A percentile compares a stretch with the other conserved stretches of the same genome.
These are phyloP conservation scores for Carex scoparia DNA, from an alignment of 176 grass and related monocot species.

Conservation along the genomic window DNA sequence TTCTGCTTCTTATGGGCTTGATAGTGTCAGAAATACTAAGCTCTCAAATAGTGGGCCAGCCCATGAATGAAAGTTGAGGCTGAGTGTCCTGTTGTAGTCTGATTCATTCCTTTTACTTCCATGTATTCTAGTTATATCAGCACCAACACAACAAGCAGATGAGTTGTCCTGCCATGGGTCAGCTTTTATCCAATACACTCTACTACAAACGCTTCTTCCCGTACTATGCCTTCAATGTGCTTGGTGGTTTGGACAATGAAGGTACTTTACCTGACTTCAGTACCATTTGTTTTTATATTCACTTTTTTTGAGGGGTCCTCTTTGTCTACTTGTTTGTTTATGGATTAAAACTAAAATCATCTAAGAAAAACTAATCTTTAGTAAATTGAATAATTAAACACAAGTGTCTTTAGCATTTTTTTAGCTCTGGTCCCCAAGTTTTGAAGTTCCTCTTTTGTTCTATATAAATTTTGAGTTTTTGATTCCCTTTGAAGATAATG, in stretches of 20 bases:
- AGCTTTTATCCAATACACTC: slow-evolving; percentile 85
- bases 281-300: neutral
- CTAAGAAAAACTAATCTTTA: neutral
- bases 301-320: neutral
- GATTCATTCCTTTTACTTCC: neutral
- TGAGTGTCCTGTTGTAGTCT: neutral
- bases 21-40: neutral
- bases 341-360: neutral
- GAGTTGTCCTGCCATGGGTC: slow-evolving; percentile 95
- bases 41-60: neutral
- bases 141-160: slow-evolving; percentile 99
- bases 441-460: neutral
- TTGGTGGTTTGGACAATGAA: slow-evolving; percentile 91
- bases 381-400: neutral
- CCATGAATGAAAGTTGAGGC: neutral
- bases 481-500: neutral
- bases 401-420: neutral
- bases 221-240: slow-evolving; percentile 91
- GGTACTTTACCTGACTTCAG: slow-evolving; percentile 25
- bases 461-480: neutral
- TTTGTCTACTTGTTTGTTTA: neutral
- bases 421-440: neutral
- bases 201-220: slow-evolving; percentile 99
- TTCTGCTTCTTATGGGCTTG: neutral
- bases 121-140: slow-evolving; percentile 64